Evolutionary conservation across 768 basidiomycete species (phyloP).

Genomic region (Hypsizygus marmoreus): DNA sequence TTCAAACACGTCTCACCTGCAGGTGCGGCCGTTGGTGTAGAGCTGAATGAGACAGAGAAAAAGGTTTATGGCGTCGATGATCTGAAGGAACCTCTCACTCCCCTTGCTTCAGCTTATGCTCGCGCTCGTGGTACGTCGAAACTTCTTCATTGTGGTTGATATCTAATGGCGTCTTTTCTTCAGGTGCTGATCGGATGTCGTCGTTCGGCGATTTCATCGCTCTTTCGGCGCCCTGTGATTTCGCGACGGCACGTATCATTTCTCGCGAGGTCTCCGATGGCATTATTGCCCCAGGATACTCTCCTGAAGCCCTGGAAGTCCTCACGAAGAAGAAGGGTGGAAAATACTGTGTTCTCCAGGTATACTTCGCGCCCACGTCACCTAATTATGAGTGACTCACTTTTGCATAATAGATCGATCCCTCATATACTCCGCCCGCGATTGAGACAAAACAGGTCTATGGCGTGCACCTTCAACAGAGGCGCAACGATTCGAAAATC

Average conservation of each 20-base stretch:
- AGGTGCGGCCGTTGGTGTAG: constrained; percentile 90
- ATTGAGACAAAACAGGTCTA: constrained; percentile 95
- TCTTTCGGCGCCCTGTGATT: constrained; percentile 88
- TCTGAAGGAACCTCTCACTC: constrained; percentile 85
- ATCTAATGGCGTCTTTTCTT: constrained; percentile 7
- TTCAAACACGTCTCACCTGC: constrained; percentile 99
- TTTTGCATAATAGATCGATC: constrained; percentile 74
- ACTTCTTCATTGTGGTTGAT: not conserved
- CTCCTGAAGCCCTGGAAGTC: constrained; percentile 83
- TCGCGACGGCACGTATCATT: constrained; percentile 94
- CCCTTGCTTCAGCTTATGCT: constrained; percentile 91
- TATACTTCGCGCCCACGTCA: constrained; percentile 36
- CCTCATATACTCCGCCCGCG: constrained; percentile 73
- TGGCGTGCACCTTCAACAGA: constrained; percentile 88
- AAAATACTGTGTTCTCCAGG: constrained; percentile 97
- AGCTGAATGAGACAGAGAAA: constrained; percentile 81
- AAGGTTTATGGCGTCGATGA: constrained; percentile 97
- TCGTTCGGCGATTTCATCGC: constrained; percentile 99
- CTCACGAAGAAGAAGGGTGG: constrained; percentile 96
- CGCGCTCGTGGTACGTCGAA: constrained; percentile 78
- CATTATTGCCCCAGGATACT: constrained; percentile 94
- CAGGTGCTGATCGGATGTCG: constrained; percentile 98
- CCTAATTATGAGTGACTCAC: not conserved
- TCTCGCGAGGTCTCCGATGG: constrained; percentile 99
- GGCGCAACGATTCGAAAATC: constrained; percentile 88